Base-by-base conservation (phyloP, 2,329 filamentous ascomycete species). In the Bipolaris victoriae region DNA sequence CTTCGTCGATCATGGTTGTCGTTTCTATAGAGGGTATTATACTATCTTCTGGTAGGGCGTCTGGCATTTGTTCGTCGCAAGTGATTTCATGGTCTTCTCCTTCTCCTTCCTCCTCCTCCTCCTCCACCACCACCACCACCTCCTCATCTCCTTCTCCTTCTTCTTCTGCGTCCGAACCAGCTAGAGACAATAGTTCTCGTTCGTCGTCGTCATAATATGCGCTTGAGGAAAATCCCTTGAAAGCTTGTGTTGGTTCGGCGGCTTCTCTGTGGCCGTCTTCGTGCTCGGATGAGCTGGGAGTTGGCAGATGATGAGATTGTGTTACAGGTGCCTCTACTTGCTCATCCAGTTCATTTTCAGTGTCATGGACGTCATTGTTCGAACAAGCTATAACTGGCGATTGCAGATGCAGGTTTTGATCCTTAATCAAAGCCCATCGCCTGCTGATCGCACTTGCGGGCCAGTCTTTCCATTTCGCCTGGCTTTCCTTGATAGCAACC, bases 151-250 rank as follows among this genome's bases (percentile, higher is more conserved):
- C 16, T 16, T 13, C 45, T 24, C 55, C 54, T 9, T 57, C 53
- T 3, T 64, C 54, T 16, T 57, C 54, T 3, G 49, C 20, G 9
- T 67, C 64, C 5, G 53, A 48, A 20, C 62, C 65, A 11, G 62
- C 64, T 10, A 74, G 36, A 2, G 71, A 73, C 7, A 73, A 45
- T 1, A 72, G 50, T 3, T 72, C 70, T 3, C 57, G 62, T 10
- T 74, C 70, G 16, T 73, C 71, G 3, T 71, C 63, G 24, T 72
- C 60, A 39, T 60, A 73, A 24, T 69, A 64, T 3, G 50, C 58
- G 24, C 61, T 65, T 3, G 67, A 66, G 2, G 64, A 58, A n/a
- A 63, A 36, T 2, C 44, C 24, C 10, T 58, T 33, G 1, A 10
- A 29, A 13, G 16, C 18, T 16, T 29, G 13, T 9, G 13, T 39